Conservation (phyloP, 371 early-diverging fungal species). For the Chytridium lagenaria region DNA sequence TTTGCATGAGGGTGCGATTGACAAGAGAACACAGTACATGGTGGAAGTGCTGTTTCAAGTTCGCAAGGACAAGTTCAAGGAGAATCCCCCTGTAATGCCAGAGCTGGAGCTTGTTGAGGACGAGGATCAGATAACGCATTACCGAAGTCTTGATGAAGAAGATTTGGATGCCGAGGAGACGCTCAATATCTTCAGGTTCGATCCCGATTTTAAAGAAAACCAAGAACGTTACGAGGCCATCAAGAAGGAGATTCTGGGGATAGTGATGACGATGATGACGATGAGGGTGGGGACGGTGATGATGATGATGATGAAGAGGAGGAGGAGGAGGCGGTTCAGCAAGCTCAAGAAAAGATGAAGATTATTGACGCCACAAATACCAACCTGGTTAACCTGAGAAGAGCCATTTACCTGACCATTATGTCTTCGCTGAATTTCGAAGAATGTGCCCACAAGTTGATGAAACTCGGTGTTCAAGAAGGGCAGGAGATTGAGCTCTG, state of each 20-base stretch:
- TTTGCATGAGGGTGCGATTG: conserved; percentile 91
- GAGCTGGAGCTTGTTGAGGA: conserved; percentile 96
- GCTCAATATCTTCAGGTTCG: conserved; percentile 85
- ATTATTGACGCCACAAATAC: conserved; percentile 92
- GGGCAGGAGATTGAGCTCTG: conserved; percentile 91
- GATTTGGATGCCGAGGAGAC: conserved; percentile 80
- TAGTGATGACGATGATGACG: conserved; percentile 67
- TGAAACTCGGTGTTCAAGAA: conserved; percentile 80
- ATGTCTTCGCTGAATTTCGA: conserved; percentile 96
- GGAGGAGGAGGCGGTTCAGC: conserved; percentile 21
- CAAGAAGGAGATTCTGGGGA: conserved; percentile 92
- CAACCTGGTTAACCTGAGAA: conserved; percentile 85
- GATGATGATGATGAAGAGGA: conserved; percentile 56
- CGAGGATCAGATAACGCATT: conserved; percentile 94
- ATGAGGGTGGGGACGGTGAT: conserved; percentile 58
- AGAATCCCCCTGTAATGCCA: conserved; percentile 49
- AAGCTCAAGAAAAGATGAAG: conserved; percentile 62
- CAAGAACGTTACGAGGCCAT: conserved; percentile 83
- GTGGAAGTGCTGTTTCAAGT: conserved; percentile 96
- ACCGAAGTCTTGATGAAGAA: conserved; percentile 87
- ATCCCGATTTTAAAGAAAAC: conserved; percentile 81
- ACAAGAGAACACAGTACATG: conserved; percentile 96
- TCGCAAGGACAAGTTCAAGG: conserved; percentile 92
- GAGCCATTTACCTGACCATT: conserved; percentile 93
- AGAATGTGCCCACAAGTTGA: conserved; percentile 94